Percentiles rank a stretch among this genome's conserved stretches.
phyloP scores from a whole-genome alignment of 1,284 basidiomycete species.

The Apiotrichum sp. region DNA sequence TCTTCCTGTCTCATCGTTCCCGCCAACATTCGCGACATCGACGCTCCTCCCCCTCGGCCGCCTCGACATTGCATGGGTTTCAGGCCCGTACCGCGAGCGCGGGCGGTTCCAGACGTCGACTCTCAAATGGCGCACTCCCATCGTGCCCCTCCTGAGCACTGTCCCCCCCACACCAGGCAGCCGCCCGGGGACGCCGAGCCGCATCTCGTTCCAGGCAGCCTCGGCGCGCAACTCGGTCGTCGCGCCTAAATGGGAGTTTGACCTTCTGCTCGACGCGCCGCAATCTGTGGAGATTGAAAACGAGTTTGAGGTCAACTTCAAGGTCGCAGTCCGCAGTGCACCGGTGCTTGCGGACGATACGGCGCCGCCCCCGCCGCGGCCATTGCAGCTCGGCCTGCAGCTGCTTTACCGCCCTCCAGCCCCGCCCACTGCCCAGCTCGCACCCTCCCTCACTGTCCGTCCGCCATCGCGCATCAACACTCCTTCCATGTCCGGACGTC shows the following conservation, averaged over 20 bases:
- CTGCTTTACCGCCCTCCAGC: conserved; percentile 18
- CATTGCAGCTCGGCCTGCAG: conserved; percentile 28
- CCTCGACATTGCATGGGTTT: conserved; percentile 68
- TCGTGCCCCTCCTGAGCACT: background rate
- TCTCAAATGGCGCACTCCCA: conserved; percentile 36
- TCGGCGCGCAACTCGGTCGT: conserved; percentile 2
- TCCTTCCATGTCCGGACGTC: conserved; percentile 14
- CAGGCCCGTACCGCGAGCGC: conserved; percentile 56
- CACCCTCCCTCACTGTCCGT: conserved; percentile 13
- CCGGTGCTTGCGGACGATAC: conserved; percentile 2
- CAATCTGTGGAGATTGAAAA: conserved; percentile 21
- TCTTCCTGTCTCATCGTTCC: conserved; percentile 47
- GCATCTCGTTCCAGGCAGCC: background rate
- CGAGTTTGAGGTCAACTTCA: conserved; percentile 20
- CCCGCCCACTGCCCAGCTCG: conserved; percentile 1
- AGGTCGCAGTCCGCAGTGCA: conserved; percentile 23
- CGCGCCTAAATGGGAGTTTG: conserved; percentile 28
- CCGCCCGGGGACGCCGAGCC: conserved; percentile 3
- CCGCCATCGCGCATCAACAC: conserved; percentile 22
- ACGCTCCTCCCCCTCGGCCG: conserved; percentile 67
- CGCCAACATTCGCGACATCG: conserved; percentile 57
- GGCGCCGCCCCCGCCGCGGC: conserved; percentile 6
- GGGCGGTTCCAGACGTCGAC: conserved; percentile 70
- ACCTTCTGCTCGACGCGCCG: conserved; percentile 22
- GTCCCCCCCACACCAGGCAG: background rate